Conservation (phyloP, 192 early-diverging fungal genomes). For the Coemansia brasiliensis region DNA sequence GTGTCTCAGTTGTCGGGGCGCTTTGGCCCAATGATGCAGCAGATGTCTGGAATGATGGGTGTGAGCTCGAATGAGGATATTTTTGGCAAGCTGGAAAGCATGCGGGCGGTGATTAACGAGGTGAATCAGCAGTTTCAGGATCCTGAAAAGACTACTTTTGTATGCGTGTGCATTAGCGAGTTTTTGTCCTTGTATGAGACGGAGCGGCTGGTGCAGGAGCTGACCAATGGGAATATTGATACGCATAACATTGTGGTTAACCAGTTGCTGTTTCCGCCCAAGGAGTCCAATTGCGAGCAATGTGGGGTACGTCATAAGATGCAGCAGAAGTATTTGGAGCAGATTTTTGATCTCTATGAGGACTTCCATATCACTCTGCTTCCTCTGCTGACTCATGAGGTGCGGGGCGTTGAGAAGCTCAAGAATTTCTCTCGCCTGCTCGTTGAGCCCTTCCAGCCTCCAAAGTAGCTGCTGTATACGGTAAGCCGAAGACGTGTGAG, state of each 20-base stretch:
- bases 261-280: constrained; percentile 94
- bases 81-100: constrained; percentile 92
- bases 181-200: constrained; percentile 99
- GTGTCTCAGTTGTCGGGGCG: constrained; percentile 87
- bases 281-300: constrained; percentile 79
- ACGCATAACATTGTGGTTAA: constrained; percentile 99
- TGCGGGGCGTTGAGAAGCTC: constrained; percentile 92
- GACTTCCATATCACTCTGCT: constrained; percentile 96
- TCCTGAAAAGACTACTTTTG: constrained; percentile 97
- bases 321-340: constrained; percentile 98
- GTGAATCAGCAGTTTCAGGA: constrained; percentile 99
- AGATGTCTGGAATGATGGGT: constrained; percentile 82
- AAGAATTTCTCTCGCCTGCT: constrained; percentile 91
- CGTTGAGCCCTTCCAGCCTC: constrained; percentile 71
- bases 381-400: constrained; percentile 94
- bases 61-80: constrained; percentile 88
- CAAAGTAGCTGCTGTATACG: constrained; percentile 43
- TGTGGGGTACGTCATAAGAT: constrained; percentile 94
- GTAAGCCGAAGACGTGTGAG: no score
- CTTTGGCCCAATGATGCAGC: constrained; percentile 96
- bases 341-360: constrained; percentile 99
- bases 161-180: constrained; percentile 99
- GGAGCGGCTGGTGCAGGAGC: constrained; percentile 99
- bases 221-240: constrained; percentile 95
- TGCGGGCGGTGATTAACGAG: constrained; percentile 95